Evolutionary conservation across 192 early-diverging fungal species (phyloP), one percentile per base, ranked within the genome.

Genomic region (Linnemannia schmuckeri): DNA sequence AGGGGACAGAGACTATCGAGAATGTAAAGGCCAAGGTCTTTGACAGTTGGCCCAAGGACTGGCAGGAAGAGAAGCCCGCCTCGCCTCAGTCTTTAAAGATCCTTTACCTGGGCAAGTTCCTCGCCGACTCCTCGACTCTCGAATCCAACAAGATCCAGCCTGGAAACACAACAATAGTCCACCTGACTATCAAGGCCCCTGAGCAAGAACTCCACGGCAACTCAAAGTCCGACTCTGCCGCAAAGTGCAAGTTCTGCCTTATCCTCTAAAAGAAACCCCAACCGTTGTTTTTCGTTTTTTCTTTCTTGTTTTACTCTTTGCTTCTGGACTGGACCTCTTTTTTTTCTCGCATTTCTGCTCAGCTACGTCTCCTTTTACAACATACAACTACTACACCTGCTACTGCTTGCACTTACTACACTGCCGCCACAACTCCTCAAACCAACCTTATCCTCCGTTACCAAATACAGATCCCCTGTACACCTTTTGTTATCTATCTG

Each of bases 21-120:
- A 38, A 55, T 22, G 88, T 91, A 57, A 91, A 89, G 76, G 55
- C 78, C 47, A 77, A 75, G 38, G 88, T 89, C 47, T 88, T 80
- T 63, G 88, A 88, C 33, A 80, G 57, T 41, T 91, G 90, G 90
- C 90, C 90, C 54, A 88, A 83, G 82, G 90, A 91, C 41, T 89
- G 88, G 90, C 76, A 87, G 18, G 90, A 91, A 61, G 90, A 91
- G 72, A 84, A 78, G 8, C 88, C 88, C 3, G 75, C 80, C 6
- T 81, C 90, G 5, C 81, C 82, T 18, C 89, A 89, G 57, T 85
- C 79, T 52, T 70, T 91, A 76, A 89, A 88, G 66, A 89, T 91
- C 61, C 83, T 91, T 20, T 89, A 91, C 71, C 74, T 85, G 69
- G 90, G 90, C 54, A 85, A 87, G 78, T 89, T 91, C 72, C 81